Conservation (phyloP, 345 rosid genomes). For the Pugionium dolabratum region DNA sequence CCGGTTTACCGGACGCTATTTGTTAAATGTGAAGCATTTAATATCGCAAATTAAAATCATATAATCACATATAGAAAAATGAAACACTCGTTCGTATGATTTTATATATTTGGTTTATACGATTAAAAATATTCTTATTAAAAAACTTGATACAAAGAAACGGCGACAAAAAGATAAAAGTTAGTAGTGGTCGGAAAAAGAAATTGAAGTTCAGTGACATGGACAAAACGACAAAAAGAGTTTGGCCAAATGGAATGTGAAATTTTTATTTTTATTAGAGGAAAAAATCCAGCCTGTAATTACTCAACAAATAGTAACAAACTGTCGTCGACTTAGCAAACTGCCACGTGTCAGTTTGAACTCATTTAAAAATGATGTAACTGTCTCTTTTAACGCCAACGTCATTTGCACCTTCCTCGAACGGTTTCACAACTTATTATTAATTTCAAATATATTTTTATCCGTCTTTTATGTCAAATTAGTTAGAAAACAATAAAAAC, state of each 20-base stretch:
- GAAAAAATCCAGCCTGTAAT: slow-evolving; percentile 53
- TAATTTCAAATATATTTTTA: not conserved
- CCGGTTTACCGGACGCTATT: too few species aligned
- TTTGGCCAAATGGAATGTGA: slow-evolving; percentile 69
- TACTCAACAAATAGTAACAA: slow-evolving; percentile 40
- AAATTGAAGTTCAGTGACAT: slow-evolving; percentile 44
- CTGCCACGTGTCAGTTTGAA: slow-evolving; percentile 41
- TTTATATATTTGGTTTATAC: not conserved
- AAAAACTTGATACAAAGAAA: slow-evolving; percentile 39
- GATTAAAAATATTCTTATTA: slow-evolving; percentile 30
- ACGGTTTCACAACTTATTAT: slow-evolving; percentile 25
- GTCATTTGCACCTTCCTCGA: slow-evolving; percentile 43
- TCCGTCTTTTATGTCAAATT: slow-evolving; percentile 21
- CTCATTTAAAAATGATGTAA: slow-evolving; percentile 15
- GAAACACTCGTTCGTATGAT: slow-evolving; percentile 1
- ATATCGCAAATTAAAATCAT: not conserved
- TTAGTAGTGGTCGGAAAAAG: slow-evolving; percentile 21
- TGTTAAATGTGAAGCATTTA: too few species aligned
- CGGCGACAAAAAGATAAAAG: slow-evolving; percentile 34
- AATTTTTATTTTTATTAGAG: slow-evolving; percentile 6
- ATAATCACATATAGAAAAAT: not conserved
- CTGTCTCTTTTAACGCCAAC: slow-evolving; percentile 36
- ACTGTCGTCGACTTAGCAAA: slow-evolving; percentile 12
- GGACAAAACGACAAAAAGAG: slow-evolving; percentile 59
- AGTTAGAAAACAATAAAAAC: slow-evolving; percentile 2